Conservation (phyloP, 1,284 basidiomycete genomes). For the Chondrostereum purpureum region DNA sequence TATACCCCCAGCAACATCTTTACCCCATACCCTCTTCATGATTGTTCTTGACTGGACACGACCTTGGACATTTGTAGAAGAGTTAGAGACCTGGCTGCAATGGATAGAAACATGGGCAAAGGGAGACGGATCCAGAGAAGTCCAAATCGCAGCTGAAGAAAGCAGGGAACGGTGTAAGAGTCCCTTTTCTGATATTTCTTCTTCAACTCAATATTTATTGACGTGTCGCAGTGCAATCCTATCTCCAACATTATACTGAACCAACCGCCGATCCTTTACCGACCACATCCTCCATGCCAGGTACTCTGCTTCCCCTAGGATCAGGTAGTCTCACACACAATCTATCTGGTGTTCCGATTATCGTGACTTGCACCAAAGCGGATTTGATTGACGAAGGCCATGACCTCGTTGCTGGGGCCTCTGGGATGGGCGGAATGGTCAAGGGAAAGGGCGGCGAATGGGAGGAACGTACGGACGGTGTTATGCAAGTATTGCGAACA, state of each 20-base stretch:
- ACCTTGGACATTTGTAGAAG: constrained; percentile 87
- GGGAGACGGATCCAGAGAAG: constrained; percentile 59
- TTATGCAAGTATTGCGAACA: constrained; percentile 91
- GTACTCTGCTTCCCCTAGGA: constrained; percentile 70
- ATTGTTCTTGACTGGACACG: constrained; percentile 95
- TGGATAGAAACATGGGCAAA: constrained; percentile 82
- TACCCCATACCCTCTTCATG: constrained; percentile 78
- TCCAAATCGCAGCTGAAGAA: constrained; percentile 70
- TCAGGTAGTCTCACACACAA: constrained; percentile 80
- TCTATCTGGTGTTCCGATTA: constrained; percentile 76
- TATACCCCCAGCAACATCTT: constrained; percentile 60
- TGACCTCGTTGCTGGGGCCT: constrained; percentile 65
- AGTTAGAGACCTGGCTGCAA: constrained; percentile 79
- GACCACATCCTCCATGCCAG: constrained; percentile 49
- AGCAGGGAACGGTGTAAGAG: constrained; percentile 78
- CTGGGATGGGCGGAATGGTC: constrained; percentile 76
- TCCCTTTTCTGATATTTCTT: constrained; percentile 16
- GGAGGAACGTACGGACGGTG: constrained; percentile 93
- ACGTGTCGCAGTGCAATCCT: constrained; percentile 76
- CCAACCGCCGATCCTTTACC: constrained; percentile 62
- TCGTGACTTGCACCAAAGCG: constrained; percentile 89
- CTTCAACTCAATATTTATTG: constrained; percentile 6
- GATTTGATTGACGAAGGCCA: constrained; percentile 78
- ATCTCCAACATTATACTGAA: constrained; percentile 86
- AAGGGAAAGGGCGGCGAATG: constrained; percentile 84